Base-by-base conservation (phyloP, 1,284 basidiomycete genomes). In the Apiotrichum akiyoshidainum region DNA sequence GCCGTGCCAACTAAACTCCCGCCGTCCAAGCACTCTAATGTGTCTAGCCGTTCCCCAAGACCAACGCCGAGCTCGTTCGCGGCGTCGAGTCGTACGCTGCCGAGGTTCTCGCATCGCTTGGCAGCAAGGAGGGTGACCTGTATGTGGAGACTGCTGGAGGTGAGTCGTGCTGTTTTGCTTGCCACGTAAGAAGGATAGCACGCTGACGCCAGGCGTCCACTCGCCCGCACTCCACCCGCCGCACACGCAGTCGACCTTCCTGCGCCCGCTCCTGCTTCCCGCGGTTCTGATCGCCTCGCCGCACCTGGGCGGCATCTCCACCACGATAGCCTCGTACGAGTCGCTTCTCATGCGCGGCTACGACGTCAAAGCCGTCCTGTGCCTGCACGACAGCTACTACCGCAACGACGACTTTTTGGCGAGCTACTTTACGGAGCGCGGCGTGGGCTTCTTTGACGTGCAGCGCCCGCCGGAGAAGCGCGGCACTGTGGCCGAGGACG, bases 61-160 rank as follows among this genome's bases (percentile, higher is more conserved):
- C 71, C 33, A 81, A 96, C 67, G 80, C 83, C 19, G 84, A 85
- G 4, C 85, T 97, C 46, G 82, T 89, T 12, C 81, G 82, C 33
- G 83, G 87, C 14, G 81, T 95, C 7, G 83, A 86, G 1, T 78
- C 78, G 35, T 84, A 88, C 69, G 84, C 90, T 13, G 79, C 81
- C 22, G 63, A 76, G 48, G 84, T 83, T 63, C 85, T 86, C 0
- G 44, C 8, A 49, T 26, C 49, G 10, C 51, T 73, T 12, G 52
- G 53, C 5, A 67, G 61, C 2, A 42, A 59, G 26, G 50, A 68
- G 14, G 82, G 83, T 5, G 84, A 87, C 68, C 84, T 94, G 79
- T 97, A 89, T 70, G 79, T 98, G 47, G 95, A 99, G 79, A 95
- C 95, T 7, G 94, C 93, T 10, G 94, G 94, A 82, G 92, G 91